A percentile compares a stretch with the other conserved stretches of the same genome.
These are phyloP conservation scores for Coffea canephora DNA, from an alignment of 257 asterid species.

Conservation along the genomic window DNA sequence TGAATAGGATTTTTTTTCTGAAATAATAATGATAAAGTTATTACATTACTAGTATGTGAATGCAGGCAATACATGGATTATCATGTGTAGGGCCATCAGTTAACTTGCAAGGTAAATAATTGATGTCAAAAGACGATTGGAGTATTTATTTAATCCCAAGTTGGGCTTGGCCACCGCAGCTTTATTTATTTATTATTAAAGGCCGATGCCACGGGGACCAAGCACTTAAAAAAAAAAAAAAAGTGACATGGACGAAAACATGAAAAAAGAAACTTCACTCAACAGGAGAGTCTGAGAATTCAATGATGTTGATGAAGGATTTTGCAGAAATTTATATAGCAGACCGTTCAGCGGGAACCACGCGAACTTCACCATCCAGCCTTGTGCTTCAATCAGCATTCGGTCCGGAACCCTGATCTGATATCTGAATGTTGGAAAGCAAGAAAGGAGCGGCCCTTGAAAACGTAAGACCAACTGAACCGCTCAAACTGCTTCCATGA, in stretches of 20 bases:
- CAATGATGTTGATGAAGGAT: not conserved
- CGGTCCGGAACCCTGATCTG: conserved; percentile 4
- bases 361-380: not conserved
- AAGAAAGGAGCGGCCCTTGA: conserved; percentile 22
- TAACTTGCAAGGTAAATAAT: no score
- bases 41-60: not conserved
- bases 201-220: not conserved
- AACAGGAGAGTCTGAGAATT: not conserved
- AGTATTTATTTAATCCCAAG: not conserved
- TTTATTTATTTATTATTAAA: not conserved
- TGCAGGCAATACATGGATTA: not conserved
- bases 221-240: not conserved
- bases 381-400: conserved; percentile 9
- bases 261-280: not conserved
- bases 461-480: conserved; percentile 31
- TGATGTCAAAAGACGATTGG: no score
- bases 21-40: not conserved
- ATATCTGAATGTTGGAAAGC: not conserved
- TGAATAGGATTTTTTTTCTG: not conserved
- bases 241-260: not conserved
- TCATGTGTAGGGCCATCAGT: no score
- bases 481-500: conserved; percentile 32
- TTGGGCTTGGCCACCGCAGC: not conserved
- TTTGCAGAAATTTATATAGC: not conserved
- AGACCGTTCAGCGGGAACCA: not conserved